Evolutionary conservation across 495 filamentous ascomycete species (phyloP).

Genomic region (Baudoinia panamericana): DNA sequence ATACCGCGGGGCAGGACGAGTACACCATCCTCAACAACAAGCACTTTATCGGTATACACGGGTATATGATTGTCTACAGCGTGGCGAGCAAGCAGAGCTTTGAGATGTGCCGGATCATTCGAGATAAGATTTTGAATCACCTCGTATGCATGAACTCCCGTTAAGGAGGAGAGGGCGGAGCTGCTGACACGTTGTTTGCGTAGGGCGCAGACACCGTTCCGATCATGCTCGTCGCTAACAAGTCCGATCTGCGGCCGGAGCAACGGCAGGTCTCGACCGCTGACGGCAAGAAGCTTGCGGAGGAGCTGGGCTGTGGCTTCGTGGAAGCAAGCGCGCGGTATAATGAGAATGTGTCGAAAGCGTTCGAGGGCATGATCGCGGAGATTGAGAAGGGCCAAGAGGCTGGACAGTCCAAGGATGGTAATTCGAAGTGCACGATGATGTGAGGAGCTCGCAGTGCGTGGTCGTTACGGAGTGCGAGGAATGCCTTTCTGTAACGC

Average conservation of each 20-base stretch:
- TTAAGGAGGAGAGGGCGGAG: slow-evolving; percentile 2
- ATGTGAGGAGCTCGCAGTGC: no score
- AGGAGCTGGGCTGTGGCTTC: slow-evolving; percentile 82
- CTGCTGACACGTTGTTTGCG: no score
- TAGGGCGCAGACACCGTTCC: slow-evolving; percentile 89
- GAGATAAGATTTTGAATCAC: slow-evolving; percentile 95
- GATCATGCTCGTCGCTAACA: slow-evolving; percentile 91
- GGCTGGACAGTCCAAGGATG: slow-evolving; percentile 60
- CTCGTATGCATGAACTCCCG: slow-evolving; percentile 44
- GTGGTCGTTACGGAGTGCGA: no score
- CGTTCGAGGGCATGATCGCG: slow-evolving; percentile 88
- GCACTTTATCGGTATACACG: slow-evolving; percentile 98
- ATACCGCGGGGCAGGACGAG: slow-evolving; percentile 98
- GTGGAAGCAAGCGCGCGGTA: slow-evolving; percentile 90
- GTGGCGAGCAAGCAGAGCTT: slow-evolving; percentile 86
- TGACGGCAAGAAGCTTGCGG: slow-evolving; percentile 64
- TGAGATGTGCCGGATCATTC: slow-evolving; percentile 88
- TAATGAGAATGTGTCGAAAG: slow-evolving; percentile 81
- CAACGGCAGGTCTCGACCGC: slow-evolving; percentile 83
- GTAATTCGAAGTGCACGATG: slow-evolving; percentile 63
- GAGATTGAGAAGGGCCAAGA: slow-evolving; percentile 94
- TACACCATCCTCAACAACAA: slow-evolving; percentile 97
- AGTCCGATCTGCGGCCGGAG: slow-evolving; percentile 82
- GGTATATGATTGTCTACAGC: slow-evolving; percentile 96
- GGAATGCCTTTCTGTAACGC: no score